These are phyloP conservation scores for Planoprotostelium fungivorum DNA, from an alignment of 78 protist species.

Conservation along the genomic window DNA sequence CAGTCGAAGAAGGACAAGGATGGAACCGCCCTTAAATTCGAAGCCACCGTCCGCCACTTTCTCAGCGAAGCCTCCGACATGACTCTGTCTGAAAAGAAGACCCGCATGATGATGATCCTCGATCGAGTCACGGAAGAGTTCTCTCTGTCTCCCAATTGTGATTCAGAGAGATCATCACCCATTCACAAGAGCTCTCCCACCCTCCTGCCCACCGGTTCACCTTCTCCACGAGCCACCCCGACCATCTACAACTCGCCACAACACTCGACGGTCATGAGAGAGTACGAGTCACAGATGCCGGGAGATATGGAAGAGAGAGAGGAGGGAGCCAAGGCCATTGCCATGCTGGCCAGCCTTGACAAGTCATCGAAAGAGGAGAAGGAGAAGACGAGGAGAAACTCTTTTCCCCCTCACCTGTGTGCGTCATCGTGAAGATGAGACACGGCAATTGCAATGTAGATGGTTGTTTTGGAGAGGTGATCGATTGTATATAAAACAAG, in stretches of 20 bases:
- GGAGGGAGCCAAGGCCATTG: neutral
- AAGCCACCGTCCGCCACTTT: neutral
- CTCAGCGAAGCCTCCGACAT: neutral
- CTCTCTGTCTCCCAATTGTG: neutral
- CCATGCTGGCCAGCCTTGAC: conserved; percentile 3
- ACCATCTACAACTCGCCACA: neutral
- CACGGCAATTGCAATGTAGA: too few species aligned
- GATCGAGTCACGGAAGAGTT: neutral
- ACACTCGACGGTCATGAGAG: neutral
- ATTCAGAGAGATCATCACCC: neutral
- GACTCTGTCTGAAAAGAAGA: neutral
- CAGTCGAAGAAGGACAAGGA: neutral
- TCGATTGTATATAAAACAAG: too few species aligned
- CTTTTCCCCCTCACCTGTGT: too few species aligned
- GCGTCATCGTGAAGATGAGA: too few species aligned
- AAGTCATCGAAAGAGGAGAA: too few species aligned
- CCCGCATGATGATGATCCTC: neutral
- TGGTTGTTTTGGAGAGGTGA: too few species aligned
- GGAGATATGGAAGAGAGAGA: neutral
- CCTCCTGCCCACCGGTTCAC: neutral
- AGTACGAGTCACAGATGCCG: too few species aligned
- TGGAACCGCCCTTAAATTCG: neutral
- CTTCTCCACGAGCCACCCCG: neutral
- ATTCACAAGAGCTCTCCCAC: neutral
- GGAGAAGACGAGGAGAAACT: too few species aligned